These are phyloP conservation scores for Xylaria sp. DNA, from an alignment of 2,329 filamentous ascomycete genomes.

Conservation along the genomic window DNA sequence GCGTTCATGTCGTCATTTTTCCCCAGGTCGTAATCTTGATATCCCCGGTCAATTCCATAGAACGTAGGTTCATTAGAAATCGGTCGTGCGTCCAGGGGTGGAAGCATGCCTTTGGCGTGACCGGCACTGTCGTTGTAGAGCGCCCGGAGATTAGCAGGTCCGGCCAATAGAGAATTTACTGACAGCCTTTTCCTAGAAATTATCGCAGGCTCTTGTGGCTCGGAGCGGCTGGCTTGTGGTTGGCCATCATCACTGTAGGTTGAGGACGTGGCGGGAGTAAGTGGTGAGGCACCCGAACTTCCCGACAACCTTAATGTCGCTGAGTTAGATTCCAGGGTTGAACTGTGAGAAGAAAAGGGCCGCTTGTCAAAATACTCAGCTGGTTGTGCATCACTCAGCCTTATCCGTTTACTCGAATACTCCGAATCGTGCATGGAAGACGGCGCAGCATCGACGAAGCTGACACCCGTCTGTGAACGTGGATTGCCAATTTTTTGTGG, in stretches of 20 bases:
- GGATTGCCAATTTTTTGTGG: slow-evolving; percentile 38
- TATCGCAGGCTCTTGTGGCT: slow-evolving; percentile 35
- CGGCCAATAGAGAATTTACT: slow-evolving; percentile 71
- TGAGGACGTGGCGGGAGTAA: slow-evolving; percentile 54
- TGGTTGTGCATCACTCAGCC: slow-evolving; percentile 40
- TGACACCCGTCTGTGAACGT: slow-evolving; percentile 32
- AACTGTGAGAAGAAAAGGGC: slow-evolving; percentile 47
- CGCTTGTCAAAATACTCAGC: slow-evolving; percentile 42
- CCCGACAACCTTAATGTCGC: slow-evolving; percentile 42
- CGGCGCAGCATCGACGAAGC: slow-evolving; percentile 38
- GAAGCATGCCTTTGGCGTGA: slow-evolving; percentile 41
- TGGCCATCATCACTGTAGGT: slow-evolving; percentile 53
- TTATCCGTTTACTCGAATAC: slow-evolving; percentile 45
- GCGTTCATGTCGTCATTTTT: slow-evolving; percentile 77
- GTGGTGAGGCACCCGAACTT: slow-evolving; percentile 47
- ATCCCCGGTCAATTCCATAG: slow-evolving; percentile 78
- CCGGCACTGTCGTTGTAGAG: slow-evolving; percentile 39
- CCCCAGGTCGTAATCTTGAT: slow-evolving; percentile 74
- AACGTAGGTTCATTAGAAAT: slow-evolving; percentile 55
- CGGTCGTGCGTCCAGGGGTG: slow-evolving; percentile 42
- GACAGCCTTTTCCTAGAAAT: slow-evolving; percentile 60
- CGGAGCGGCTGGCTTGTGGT: slow-evolving; percentile 38
- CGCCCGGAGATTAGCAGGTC: slow-evolving; percentile 54
- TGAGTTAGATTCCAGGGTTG: slow-evolving; percentile 45
- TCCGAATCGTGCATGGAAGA: slow-evolving; percentile 40